Conservation (phyloP, 2,329 filamentous ascomycete genomes). For the Bipolaris gigantea region DNA sequence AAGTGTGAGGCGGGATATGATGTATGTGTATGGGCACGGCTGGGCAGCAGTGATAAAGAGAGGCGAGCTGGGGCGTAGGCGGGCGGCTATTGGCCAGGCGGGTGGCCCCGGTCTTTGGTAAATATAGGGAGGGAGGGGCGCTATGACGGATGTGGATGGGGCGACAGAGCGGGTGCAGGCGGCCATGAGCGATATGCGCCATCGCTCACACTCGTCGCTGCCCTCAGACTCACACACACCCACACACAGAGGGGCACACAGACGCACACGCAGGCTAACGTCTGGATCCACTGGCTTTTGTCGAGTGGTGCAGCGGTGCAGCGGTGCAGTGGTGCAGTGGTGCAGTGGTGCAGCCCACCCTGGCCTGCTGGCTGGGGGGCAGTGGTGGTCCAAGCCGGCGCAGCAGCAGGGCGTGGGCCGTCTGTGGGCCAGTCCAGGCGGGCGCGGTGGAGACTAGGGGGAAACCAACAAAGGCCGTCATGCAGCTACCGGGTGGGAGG, state of each 20-base stretch:
- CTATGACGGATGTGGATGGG: conserved; percentile 45
- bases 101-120: conserved; percentile 38
- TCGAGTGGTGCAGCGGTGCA: conserved; percentile 2
- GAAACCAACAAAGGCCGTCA: conserved; percentile 23
- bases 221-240: background rate
- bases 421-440: conserved; percentile 11
- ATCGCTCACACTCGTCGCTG: conserved; percentile 19
- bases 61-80: conserved; percentile 18
- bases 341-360: conserved; percentile 18
- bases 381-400: conserved; percentile 18
- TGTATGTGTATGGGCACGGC: conserved; percentile 43
- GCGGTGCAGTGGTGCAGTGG: too few relatives aligned
- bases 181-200: conserved; percentile 34
- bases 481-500: conserved; percentile 31
- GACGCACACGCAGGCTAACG: conserved; percentile 14
- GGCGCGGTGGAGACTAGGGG: conserved; percentile 14
- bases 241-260: background rate
- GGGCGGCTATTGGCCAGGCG: conserved; percentile 32
- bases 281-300: conserved; percentile 22
- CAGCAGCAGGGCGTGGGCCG: conserved; percentile 30
- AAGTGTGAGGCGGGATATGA: conserved; percentile 42
- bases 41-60: conserved; percentile 42
- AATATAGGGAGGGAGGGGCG: conserved; percentile 44
- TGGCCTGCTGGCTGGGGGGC: conserved; percentile 3
- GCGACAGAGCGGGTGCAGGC: conserved; percentile 36